Percentiles rank a stretch among this genome's conserved stretches.
Evolutionary conservation across 2,329 filamentous ascomycete species (phyloP).

Genomic region (Penicillium sp.): DNA sequence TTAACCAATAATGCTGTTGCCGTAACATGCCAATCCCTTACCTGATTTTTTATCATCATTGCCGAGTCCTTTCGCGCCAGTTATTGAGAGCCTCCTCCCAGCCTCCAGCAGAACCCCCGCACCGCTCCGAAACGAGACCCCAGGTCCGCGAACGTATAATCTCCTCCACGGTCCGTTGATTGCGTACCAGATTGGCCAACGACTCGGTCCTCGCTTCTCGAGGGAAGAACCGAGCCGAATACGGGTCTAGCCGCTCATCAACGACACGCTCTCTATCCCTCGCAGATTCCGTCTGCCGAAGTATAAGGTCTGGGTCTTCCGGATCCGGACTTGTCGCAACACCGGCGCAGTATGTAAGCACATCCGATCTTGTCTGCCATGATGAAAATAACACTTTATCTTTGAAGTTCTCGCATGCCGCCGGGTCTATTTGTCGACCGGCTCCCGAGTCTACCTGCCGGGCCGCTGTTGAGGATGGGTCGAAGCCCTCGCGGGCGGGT

Average conservation of each 20-base stretch:
- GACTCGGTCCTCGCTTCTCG: constrained; percentile 78
- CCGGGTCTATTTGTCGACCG: constrained; percentile 61
- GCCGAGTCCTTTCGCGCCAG: constrained; percentile 59
- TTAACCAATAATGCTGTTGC: neutral
- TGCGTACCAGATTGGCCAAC: constrained; percentile 72
- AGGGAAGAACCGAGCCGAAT: constrained; percentile 80
- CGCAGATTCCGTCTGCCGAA: constrained; percentile 72
- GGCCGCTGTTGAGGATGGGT: constrained; percentile 75
- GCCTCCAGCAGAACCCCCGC: constrained; percentile 61
- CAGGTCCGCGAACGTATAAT: constrained; percentile 82
- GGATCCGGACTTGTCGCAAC: constrained; percentile 89
- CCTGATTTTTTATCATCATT: constrained; percentile 5
- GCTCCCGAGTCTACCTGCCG: constrained; percentile 58
- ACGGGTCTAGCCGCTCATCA: constrained; percentile 89
- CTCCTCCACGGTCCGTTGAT: constrained; percentile 75
- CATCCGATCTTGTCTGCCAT: constrained; percentile 82
- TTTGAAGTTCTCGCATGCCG: constrained; percentile 74
- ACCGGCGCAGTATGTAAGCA: constrained; percentile 85
- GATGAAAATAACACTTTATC: constrained; percentile 80
- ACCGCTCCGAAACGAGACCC: constrained; percentile 76
- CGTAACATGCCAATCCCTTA: neutral
- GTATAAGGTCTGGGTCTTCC: constrained; percentile 76
- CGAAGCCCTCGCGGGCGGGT: constrained; percentile 73
- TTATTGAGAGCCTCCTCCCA: constrained; percentile 70
- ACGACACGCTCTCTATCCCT: constrained; percentile 74